Percentiles rank a stretch among this genome's conserved stretches.
Conservation (phyloP, 805 yeast species). For the Nakazawaea populi region DNA sequence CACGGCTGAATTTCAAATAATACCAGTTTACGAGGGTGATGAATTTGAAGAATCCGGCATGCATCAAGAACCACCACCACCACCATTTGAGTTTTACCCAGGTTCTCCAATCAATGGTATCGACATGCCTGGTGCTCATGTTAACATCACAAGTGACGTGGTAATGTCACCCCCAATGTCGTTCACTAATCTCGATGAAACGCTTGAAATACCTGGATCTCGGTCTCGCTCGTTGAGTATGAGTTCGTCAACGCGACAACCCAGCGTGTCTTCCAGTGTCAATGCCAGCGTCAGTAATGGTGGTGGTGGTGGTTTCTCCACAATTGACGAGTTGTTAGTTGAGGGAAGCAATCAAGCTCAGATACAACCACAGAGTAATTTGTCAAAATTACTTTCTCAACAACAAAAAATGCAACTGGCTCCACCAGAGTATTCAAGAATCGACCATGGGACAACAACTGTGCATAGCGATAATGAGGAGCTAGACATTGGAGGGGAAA, state of each 20-base stretch:
- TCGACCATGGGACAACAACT: not conserved
- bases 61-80: constrained; percentile 6
- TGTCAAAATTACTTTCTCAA: not conserved
- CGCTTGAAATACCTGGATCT: not conserved
- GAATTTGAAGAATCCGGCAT: not conserved
- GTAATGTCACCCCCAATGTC: not conserved
- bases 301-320: not conserved
- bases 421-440: constrained; percentile 4
- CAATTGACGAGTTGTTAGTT: constrained; percentile 7
- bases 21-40: constrained; percentile 4
- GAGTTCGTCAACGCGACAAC: not conserved
- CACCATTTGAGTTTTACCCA: constrained; percentile 7
- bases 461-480: not conserved
- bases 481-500: constrained; percentile 2
- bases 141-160: not conserved
- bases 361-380: not conserved
- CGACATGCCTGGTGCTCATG: not conserved
- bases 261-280: not conserved
- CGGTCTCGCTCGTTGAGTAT: not conserved
- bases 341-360: not conserved
- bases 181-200: not conserved
- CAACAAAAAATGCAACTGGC: not conserved
- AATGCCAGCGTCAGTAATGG: not conserved
- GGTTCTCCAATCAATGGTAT: constrained; percentile 6
- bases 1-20: constrained; percentile 1